phyloP scores from a whole-genome alignment of 805 yeast species.

The Candida glaebosa region DNA sequence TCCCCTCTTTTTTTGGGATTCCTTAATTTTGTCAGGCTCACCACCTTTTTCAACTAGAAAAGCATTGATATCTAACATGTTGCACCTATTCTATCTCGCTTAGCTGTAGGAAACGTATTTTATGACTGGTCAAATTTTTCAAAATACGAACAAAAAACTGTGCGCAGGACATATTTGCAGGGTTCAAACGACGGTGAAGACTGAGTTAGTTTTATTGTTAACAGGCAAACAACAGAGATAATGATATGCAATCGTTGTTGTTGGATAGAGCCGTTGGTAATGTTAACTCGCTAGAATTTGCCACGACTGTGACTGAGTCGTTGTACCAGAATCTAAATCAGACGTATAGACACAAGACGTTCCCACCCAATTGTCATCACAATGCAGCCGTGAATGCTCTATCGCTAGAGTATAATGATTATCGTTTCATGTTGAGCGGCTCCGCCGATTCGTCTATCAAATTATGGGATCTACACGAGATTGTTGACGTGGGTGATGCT shows the following conservation, averaged over 20 bases:
- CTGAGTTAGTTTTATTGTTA: too few species aligned
- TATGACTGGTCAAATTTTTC: too few species aligned
- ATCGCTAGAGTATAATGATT: constrained; percentile 47
- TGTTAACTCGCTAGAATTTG: constrained; percentile 29
- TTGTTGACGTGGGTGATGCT: constrained; percentile 9
- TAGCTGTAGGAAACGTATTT: too few species aligned
- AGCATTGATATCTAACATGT: constrained; percentile 87
- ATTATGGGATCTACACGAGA: constrained; percentile 55
- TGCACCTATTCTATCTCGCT: neutral
- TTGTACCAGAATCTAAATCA: constrained; percentile 29
- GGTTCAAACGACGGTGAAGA: too few species aligned
- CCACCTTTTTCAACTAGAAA: constrained; percentile 98
- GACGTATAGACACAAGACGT: constrained; percentile 18
- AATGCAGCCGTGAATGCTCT: constrained; percentile 58
- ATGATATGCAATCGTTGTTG: constrained; percentile 37
- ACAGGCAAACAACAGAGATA: neutral
- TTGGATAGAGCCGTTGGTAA: constrained; percentile 30
- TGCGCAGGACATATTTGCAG: too few species aligned
- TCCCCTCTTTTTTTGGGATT: constrained; percentile 91
- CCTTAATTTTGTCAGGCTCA: constrained; percentile 81
- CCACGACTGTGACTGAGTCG: constrained; percentile 34
- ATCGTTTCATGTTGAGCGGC: constrained; percentile 59
- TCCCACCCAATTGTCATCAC: constrained; percentile 43
- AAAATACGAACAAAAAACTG: too few species aligned
- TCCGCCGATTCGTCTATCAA: constrained; percentile 68